Evolutionary conservation across 306 rosid genomes (phyloP), one percentile per base, ranked within the genome.

Genomic region (Quercus variabilis): DNA sequence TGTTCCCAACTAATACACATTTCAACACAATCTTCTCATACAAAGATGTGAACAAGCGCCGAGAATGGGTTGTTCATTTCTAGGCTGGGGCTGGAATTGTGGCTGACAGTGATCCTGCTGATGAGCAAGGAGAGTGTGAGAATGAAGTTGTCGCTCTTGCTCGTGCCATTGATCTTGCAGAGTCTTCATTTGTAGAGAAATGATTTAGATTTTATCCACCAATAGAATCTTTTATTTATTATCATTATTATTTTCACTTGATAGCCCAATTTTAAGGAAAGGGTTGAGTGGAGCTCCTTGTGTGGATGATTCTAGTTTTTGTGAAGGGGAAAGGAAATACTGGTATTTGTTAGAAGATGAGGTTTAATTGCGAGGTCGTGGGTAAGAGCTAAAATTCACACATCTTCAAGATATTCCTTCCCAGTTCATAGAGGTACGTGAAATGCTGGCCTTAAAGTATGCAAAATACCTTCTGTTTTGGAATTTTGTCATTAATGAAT

Each of bases 71-170:
- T 28, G 30, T 3, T 93, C 2, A 93, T 81, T 95, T 89, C 73
- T 95, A 93, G 83, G 92, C 92, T 17, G 97, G 93, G 51, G 98
- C 97, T 5, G 97, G 97, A 2, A 83, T 93, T 26, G 98, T 93
- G 58, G 97, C 95, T 67, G 97, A 93, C 74, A 91, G 97, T 77
- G 78, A 74, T 19, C 98, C 98, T 9, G 92, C 83, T 0, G 97
- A 89, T 17, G 95, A 93, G 60, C 81, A 89, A 80, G 88, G 72
- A 33, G 97, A 91, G 69, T 93, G 98, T 74, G 94, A 89, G 73
- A 89, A 93, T 90, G 93, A 93, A 85, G 94, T 97, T 41, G 98
- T 96, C 9, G 99, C 87, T 0, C 99, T 95, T 82, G 97, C 92
- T 6, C 90, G 94, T 15, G 98, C 99, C 38, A 92, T 95, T 19